These are phyloP conservation scores for Xylaria sp. DNA, from an alignment of 2,329 filamentous ascomycete species.

Conservation along the genomic window DNA sequence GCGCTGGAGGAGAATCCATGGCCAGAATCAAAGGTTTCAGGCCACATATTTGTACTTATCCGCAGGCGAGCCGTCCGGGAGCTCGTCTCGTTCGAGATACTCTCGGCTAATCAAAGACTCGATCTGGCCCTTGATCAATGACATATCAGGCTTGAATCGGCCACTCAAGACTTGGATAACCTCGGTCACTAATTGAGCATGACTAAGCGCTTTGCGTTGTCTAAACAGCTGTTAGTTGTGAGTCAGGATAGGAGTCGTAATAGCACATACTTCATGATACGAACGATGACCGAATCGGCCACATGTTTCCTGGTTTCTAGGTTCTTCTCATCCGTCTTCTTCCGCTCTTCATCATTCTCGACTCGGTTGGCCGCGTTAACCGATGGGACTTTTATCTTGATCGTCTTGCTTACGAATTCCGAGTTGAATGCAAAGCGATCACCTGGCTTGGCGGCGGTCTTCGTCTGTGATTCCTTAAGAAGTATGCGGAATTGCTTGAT, in stretches of 20 bases:
- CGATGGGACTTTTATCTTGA: constrained; percentile 90
- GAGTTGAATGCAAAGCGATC: constrained; percentile 88
- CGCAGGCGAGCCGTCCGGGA: constrained; percentile 72
- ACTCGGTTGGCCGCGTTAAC: constrained; percentile 85
- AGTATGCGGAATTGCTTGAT: constrained; percentile 82
- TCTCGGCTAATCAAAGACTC: constrained; percentile 81
- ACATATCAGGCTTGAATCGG: constrained; percentile 80
- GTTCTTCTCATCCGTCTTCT: constrained; percentile 80
- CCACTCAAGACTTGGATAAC: constrained; percentile 75
- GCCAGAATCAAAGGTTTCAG: constrained; percentile 50
- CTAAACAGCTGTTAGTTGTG: constrained; percentile 54
- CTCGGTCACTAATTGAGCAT: constrained; percentile 76
- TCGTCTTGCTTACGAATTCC: constrained; percentile 81
- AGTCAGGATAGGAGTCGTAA: background rate
- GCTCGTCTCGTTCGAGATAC: constrained; percentile 81
- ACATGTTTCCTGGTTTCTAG: constrained; percentile 76
- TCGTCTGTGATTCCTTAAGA: constrained; percentile 81
- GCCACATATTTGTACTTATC: constrained; percentile 82
- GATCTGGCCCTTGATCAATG: constrained; percentile 83
- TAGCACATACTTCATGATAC: constrained; percentile 81
- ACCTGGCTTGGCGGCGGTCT: constrained; percentile 74
- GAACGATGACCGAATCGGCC: constrained; percentile 80
- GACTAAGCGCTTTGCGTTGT: constrained; percentile 77
- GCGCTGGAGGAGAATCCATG: background rate
- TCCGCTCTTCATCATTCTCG: constrained; percentile 76